phyloP scores from a whole-genome alignment of 345 rosid species.

The Corymbia maculata region DNA sequence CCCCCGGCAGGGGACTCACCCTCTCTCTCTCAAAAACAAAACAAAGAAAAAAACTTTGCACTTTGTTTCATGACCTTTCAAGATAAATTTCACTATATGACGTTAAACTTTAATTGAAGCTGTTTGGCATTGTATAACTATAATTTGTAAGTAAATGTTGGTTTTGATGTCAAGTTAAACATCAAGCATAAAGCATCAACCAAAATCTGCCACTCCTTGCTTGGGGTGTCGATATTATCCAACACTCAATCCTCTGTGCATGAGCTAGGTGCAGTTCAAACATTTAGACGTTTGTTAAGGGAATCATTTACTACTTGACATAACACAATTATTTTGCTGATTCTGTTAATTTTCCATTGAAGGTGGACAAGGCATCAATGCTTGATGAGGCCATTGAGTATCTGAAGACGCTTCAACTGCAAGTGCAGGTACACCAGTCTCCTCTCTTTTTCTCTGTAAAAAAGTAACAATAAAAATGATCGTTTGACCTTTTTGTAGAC shows the following conservation, averaged over 20 bases:
- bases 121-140: not conserved
- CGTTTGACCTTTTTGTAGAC: not conserved
- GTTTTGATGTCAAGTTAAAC: not conserved
- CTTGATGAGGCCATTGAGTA: constrained; percentile 95
- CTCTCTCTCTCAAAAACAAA: not conserved
- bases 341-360: constrained; percentile 4
- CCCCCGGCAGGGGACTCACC: accelerated
- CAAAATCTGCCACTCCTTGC: not conserved
- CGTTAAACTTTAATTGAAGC: not conserved
- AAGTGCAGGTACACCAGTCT: constrained; percentile 51
- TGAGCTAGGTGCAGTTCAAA: not conserved
- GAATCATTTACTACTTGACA: not conserved
- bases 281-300: not conserved
- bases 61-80: not conserved
- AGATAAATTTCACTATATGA: not conserved
- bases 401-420: constrained; percentile 81
- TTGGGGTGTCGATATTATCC: not conserved
- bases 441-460: not conserved
- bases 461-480: not conserved
- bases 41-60: not conserved
- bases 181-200: not conserved
- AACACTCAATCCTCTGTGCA: not conserved
- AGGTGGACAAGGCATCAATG: constrained; percentile 98
- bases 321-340: not conserved
- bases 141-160: not conserved